A percentile compares a stretch with the other conserved stretches of the same genome.
These are phyloP conservation scores for Fraxinus excelsior DNA, from an alignment of 257 asterid species.

Conservation along the genomic window DNA sequence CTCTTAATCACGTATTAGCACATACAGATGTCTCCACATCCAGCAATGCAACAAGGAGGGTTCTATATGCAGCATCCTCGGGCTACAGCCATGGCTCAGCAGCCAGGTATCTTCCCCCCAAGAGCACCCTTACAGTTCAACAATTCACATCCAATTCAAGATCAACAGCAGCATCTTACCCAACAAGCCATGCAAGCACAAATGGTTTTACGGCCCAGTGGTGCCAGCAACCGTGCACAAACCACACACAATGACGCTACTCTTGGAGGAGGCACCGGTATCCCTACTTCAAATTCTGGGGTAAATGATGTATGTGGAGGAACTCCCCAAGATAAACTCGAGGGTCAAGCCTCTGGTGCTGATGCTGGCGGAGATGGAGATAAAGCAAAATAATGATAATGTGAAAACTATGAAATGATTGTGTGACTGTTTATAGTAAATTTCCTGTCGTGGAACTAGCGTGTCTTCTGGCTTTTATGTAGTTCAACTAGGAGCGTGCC, in stretches of 20 bases:
- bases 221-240: conserved; percentile 46
- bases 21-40: conserved; percentile 70
- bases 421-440: conserved; percentile 31
- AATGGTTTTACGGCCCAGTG: conserved; percentile 50
- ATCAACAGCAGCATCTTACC: conserved; percentile 48
- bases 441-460: conserved; percentile 23
- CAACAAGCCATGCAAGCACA: conserved; percentile 48
- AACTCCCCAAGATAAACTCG: conserved; percentile 49
- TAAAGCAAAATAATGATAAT: conserved; percentile 42
- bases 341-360: conserved; percentile 33
- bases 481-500: too few relatives aligned
- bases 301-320: conserved; percentile 41
- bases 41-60: conserved; percentile 76
- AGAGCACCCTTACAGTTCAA: conserved; percentile 43
- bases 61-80: conserved; percentile 84
- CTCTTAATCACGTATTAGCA: conserved; percentile 11
- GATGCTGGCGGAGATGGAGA: conserved; percentile 46
- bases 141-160: conserved; percentile 54
- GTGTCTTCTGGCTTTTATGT: too few relatives aligned
- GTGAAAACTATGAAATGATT: neutral
- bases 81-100: conserved; percentile 68
- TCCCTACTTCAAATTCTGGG: conserved; percentile 38
- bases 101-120: conserved; percentile 55
- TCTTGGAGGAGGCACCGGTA: conserved; percentile 37
- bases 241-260: conserved; percentile 36